These are phyloP conservation scores for Tricladium varicosporioides DNA, from an alignment of 2,329 filamentous ascomycete genomes.

Conservation along the genomic window DNA sequence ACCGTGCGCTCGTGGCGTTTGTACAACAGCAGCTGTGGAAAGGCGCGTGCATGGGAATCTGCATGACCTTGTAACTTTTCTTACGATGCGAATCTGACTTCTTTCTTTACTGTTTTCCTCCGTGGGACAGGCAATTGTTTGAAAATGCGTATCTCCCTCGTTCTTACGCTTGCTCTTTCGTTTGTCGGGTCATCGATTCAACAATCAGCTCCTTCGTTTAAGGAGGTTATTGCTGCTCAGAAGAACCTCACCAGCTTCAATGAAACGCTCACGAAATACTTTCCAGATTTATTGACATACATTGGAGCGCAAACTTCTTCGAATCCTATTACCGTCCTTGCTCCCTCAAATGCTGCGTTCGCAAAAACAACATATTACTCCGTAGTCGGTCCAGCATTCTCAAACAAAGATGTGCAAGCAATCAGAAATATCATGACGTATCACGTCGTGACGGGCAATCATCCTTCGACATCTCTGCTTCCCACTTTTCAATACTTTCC, in stretches of 20 bases:
- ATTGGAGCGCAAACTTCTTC: conserved; percentile 3
- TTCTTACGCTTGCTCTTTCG: background rate
- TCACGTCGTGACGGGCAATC: conserved; percentile 26
- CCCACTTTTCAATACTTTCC: conserved; percentile 38
- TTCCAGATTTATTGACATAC: conserved; percentile 9
- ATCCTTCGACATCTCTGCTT: conserved; percentile 23
- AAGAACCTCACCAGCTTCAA: conserved; percentile 12
- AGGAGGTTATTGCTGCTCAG: conserved; percentile 2
- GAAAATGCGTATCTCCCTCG: background rate
- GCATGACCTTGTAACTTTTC: background rate
- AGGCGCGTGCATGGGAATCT: background rate
- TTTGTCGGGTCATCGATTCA: background rate
- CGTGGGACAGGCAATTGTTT: background rate
- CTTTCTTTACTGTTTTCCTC: background rate
- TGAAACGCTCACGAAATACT: conserved; percentile 7
- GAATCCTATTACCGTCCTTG: conserved; percentile 43
- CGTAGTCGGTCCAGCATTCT: conserved; percentile 18
- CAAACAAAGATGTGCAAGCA: conserved; percentile 32
- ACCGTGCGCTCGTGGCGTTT: background rate
- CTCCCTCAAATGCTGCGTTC: conserved; percentile 32
- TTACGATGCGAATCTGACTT: background rate
- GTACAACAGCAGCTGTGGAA: background rate
- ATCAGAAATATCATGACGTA: conserved; percentile 30
- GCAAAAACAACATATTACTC: conserved; percentile 29
- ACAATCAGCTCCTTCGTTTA: background rate